Evolutionary conservation across 2,329 filamentous ascomycete species (phyloP), one percentile per base, ranked within the genome.

Genomic region (Bimuria novae-zelandiae): DNA sequence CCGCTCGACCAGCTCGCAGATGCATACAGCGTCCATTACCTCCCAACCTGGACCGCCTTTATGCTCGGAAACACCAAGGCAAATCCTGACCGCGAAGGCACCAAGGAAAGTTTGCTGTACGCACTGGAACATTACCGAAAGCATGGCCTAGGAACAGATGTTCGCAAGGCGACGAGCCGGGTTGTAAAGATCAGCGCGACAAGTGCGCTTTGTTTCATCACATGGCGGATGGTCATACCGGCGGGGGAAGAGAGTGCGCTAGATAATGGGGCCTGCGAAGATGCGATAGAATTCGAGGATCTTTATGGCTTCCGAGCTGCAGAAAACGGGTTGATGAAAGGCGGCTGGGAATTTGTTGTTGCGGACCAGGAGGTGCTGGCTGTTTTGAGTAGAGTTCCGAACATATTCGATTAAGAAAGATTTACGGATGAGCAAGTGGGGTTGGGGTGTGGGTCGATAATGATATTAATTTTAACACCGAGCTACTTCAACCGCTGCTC

Each of bases 271-370:
- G 22, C 10, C 1, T 16, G 22, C 12, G n/a, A 17, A 29, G 12
- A 27, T 27, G 39, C 10, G 27, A 12, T 41, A 7, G 39, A 29
- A n/a, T 41, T 41, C 16, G 22, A 41, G 22, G 39, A 41, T 41
- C 12, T 41, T 11, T 41, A 41, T 41, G 39, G 22, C 7, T 41
- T 27, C 29, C 22, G 39, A 16, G 39, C 21, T 11, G 22, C 12
- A 12, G 39, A 41, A 8, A 41, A 41, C 22, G 39, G 39, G 1
- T 5, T 6, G 22, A 23, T 41, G 39, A 41, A 41, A 41, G 39
- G 39, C 10, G 39, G 39, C 16, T 41, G 39, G 39, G 39, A 41
- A n/a, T 41, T n/a, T 27, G 39, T 41, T 16, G 39, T 41, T n/a
- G 11, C 39, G 12, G 39, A 41, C 22, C 39, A 41, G 22, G 39